Percentiles rank a stretch among this genome's conserved stretches.
Evolutionary conservation across 345 rosid species (phyloP).

Genomic region (Brassica juncea): DNA sequence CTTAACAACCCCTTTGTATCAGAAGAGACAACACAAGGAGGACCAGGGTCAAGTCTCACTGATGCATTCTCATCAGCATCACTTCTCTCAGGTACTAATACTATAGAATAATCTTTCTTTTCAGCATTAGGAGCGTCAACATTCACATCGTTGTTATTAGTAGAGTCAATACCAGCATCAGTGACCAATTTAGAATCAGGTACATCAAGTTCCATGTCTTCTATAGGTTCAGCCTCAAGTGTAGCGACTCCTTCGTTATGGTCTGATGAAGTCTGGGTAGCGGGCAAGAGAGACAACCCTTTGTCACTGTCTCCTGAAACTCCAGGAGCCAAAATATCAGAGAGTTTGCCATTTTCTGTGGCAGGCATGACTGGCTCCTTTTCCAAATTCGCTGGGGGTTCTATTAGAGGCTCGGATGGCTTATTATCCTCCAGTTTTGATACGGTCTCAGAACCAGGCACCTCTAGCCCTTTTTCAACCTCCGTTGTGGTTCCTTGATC

Average conservation of each 20-base stretch:
- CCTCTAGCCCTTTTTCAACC: slow-evolving; percentile 11
- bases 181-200: slow-evolving; percentile 30
- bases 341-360: slow-evolving; percentile 28
- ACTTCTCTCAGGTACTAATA: slow-evolving; percentile 35
- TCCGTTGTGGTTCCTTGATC: slow-evolving; percentile 14
- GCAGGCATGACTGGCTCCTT: slow-evolving; percentile 24
- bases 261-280: slow-evolving; percentile 27
- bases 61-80: slow-evolving; percentile 29
- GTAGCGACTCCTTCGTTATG: slow-evolving; percentile 29
- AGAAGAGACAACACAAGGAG: slow-evolving; percentile 43
- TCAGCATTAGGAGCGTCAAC: slow-evolving; percentile 34
- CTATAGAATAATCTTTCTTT: slow-evolving; percentile 33
- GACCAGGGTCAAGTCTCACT: slow-evolving; percentile 30
- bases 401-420: slow-evolving; percentile 28
- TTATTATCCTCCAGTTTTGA: slow-evolving; percentile 11
- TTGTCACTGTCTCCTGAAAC: slow-evolving; percentile 10
- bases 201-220: slow-evolving; percentile 30
- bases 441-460: slow-evolving; percentile 34
- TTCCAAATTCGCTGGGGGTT: slow-evolving; percentile 21
- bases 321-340: slow-evolving; percentile 34
- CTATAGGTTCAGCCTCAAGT: slow-evolving; percentile 29
- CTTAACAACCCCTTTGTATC: slow-evolving; percentile 34
- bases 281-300: slow-evolving; percentile 31
- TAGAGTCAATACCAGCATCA: slow-evolving; percentile 25
- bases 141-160: slow-evolving; percentile 31